Evolutionary conservation across 2,329 filamentous ascomycete species (phyloP), one percentile per base, ranked within the genome.

Genomic region (Colletotrichum tamarilloi): DNA sequence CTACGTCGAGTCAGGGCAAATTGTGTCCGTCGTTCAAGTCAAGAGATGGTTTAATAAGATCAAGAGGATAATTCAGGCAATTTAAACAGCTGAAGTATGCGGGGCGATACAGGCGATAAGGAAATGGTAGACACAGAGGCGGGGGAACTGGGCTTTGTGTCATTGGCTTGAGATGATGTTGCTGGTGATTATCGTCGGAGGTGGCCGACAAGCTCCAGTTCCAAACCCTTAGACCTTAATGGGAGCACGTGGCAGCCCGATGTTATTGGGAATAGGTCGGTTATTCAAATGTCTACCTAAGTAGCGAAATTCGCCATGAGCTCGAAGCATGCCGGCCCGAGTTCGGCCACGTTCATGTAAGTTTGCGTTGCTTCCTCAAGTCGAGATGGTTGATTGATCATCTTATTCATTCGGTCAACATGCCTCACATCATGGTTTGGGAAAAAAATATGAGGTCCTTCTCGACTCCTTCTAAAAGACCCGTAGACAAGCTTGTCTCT

Each of bases 21-120:
- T n/a, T 8, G 16, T 22, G 42, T 22, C 42, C 19, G 42, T 49
- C 42, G 19, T 11, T 4, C 5, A 42, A 42, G 38, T 42, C 38
- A 49, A 22, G 19, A 49, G 8, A 49, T 49, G 19, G 9, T 49
- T n/a, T n/a, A 1, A 49, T 49, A 9, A 22, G 42, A 49, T 42
- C 28, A 32, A 30, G 5, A 32, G 42, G 9, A 12, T 32, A 22
- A 62, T 24, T 53, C 28, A 3, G 60, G 22, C 28, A 28, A 35
- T 53, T 30, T 12, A 35, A 35, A n/a, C n/a, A 35, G 12, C 24
- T 16, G 11, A 19, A 28, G 22, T 11, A 46, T 46, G 68, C 30
- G 63, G 63, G 46, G 63, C 12, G 62, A 56, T 35, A 32, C 68
- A 30, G 32, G 56, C 42, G 68, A 67, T 71, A 67, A 49, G 42